Base-by-base conservation (phyloP, 768 basidiomycete genomes). In the Tylopilus intermedius region DNA sequence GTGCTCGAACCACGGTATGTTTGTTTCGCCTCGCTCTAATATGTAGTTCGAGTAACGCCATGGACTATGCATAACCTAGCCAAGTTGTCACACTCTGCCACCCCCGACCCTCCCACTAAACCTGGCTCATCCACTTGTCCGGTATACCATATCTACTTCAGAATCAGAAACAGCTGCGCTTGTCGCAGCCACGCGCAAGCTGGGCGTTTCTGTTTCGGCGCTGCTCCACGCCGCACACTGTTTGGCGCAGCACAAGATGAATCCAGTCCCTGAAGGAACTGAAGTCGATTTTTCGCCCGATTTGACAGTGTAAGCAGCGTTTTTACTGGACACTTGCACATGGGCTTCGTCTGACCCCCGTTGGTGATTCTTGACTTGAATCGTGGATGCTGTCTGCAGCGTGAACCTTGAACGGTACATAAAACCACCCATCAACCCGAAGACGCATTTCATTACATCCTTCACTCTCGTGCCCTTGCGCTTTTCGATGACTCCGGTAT, bases 141-240 rank as follows among this genome's bases (percentile, higher is more conserved):
- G 32, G 5, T 48, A 54, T 22, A 29, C 45, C 9, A 24, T 38
- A 3, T 30, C 26, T 3, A 0, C 42, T 4, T 57, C 61, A 0
- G 51, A 53, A 32, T 27, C 39, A 4, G 53, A 60, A 37, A 60
- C 58, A 0, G 45, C 51, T 8, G 55, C 54, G 18, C 45, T 65
- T 2, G 24, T 55, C 22, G 49, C 51, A 11, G 44, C 47, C 40
- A 18, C 58, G 9, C 62, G 55, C 13, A 40, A 45, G 29, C 11
- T 53, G 5, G 56, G 63, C 0, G 35, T 59, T 21, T 45, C 63
- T 0, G 22, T 60, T 21, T 48, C 63, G 5, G 14, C 50, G 8
- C 30, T 67, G 18, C 58, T 67, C 37, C 51, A 63, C 1, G 66
- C 64, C 9, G 63, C 64, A 26, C 50, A 63, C 11, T 56, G 50